Evolutionary conservation across 116 monocot species (phyloP), one percentile per base, ranked within the genome.

Genomic region (Iris pallida): DNA sequence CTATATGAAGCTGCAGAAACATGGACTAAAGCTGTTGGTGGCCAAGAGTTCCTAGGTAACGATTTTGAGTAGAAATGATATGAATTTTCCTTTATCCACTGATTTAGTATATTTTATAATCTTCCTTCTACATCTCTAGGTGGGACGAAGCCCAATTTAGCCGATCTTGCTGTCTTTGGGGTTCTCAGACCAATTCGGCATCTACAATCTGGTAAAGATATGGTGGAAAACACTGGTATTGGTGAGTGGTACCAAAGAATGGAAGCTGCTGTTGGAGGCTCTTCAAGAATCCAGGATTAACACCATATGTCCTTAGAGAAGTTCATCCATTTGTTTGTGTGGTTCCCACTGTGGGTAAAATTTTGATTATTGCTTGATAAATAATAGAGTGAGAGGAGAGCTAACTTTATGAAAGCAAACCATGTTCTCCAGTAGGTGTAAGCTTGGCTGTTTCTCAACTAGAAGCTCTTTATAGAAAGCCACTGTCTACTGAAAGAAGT

Each of bases 1-100:
- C 79, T 97, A 7, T 97, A 92, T 67, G 90, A 83, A 19, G 97
- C 97, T 66, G 92, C 85, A 20, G 79, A 92, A 66, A 92, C 97
- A 45, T 97, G 97, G 97, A 81, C 83, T 8, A 71, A 78, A 68
- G 97, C 87, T 71, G 83, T 97, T 14, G 71, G 88, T 59, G 97
- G 92, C 20, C 82, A 80, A 68, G 81, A 88, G 61, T 97, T 97
- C 66, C 92, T 90, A 45, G 97, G 97, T 88, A 76, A 19, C 16
- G n/a, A 52, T 30, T 9, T 48, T 18, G 40, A 13, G 12, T 42
- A 52, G 6, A 4, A 17, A 4, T 13, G 0, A 48, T 14, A 64
- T 58, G 9, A 30, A 12, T 40, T 41, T 20, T 20, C 13, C 17
- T 2, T 8, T 0, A 40, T 53, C 42, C 5, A 17, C 19, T 16